Conservation (phyloP, 2,329 filamentous ascomycete species). For the Hypoxylon sp. region DNA sequence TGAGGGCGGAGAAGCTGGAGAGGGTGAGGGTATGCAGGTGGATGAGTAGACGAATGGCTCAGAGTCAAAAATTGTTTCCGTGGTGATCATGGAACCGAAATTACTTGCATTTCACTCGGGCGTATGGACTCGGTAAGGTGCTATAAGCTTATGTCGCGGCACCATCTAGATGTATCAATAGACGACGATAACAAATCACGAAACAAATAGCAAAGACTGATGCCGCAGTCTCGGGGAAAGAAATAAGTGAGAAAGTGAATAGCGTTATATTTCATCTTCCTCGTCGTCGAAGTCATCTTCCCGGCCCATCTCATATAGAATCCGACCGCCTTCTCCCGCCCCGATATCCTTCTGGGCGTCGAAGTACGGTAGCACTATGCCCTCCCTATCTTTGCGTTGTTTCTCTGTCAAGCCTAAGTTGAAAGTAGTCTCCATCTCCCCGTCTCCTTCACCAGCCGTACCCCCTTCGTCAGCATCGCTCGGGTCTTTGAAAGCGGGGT, state of each 20-base stretch:
- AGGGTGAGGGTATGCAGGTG: slow-evolving; percentile 64
- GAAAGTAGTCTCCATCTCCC: slow-evolving; percentile 81
- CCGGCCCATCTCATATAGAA: slow-evolving; percentile 95
- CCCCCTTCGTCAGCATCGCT: slow-evolving; percentile 46
- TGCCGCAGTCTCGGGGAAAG: not conserved
- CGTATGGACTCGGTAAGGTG: slow-evolving; percentile 37
- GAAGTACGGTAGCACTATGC: slow-evolving; percentile 94
- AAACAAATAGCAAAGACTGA: slow-evolving; percentile 27
- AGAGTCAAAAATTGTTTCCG: not conserved
- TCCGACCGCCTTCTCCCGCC: slow-evolving; percentile 88
- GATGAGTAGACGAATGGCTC: slow-evolving; percentile 54
- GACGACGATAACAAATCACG: slow-evolving; percentile 40
- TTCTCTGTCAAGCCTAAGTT: slow-evolving; percentile 90
- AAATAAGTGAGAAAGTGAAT: slow-evolving; percentile 32
- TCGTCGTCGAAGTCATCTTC: slow-evolving; percentile 98
- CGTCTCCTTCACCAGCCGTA: slow-evolving; percentile 55
- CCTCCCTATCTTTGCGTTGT: slow-evolving; percentile 87
- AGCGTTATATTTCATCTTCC: slow-evolving; percentile 60
- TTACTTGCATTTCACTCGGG: slow-evolving; percentile 40
- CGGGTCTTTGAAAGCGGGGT: slow-evolving; percentile 75
- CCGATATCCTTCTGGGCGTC: slow-evolving; percentile 89
- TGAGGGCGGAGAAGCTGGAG: slow-evolving; percentile 61
- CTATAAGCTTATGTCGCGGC: slow-evolving; percentile 18
- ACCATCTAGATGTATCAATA: slow-evolving; percentile 47
- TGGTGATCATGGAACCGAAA: slow-evolving; percentile 16